phyloP scores from a whole-genome alignment of 257 asterid species.

The Solanum tacnaense region DNA sequence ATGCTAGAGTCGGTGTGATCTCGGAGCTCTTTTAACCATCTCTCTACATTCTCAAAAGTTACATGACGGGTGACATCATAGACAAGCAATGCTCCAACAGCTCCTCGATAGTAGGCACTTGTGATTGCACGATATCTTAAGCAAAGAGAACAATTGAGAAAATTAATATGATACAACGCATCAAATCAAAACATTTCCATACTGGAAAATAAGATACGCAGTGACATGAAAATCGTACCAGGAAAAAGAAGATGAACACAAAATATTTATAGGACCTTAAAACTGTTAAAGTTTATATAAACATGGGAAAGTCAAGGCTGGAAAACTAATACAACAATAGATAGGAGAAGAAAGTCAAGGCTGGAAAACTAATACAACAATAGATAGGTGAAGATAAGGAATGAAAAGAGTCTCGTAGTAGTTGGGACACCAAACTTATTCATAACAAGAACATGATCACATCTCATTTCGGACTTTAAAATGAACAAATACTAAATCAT shows the following conservation, averaged over 20 bases:
- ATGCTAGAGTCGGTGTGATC: conserved; percentile 1
- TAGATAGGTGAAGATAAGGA: not conserved
- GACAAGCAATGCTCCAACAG: not conserved
- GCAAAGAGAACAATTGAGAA: not conserved
- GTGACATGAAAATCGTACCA: not conserved
- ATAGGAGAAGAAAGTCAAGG: not conserved
- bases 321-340: not conserved
- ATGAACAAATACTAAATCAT: not conserved
- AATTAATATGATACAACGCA: not conserved
- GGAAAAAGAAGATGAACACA: not conserved
- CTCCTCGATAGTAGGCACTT: conserved; percentile 1
- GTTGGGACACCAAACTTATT: not conserved
- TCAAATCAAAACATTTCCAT: not conserved
- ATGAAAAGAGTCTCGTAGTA: not conserved
- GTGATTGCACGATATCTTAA: conserved; percentile 3
- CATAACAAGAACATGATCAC: not conserved
- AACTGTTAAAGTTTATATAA: not conserved
- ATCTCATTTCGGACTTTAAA: not conserved
- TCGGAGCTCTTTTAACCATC: conserved; percentile 7
- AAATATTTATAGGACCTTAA: not conserved
- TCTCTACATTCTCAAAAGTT: conserved; percentile 5
- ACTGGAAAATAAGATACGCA: not conserved
- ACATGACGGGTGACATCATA: conserved; percentile 1
- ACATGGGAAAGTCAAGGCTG: not conserved
- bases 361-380: not conserved